Evolutionary conservation across 2,329 filamentous ascomycete genomes (phyloP), one percentile per base, ranked within the genome.

Genomic region (Fusarium udum): DNA sequence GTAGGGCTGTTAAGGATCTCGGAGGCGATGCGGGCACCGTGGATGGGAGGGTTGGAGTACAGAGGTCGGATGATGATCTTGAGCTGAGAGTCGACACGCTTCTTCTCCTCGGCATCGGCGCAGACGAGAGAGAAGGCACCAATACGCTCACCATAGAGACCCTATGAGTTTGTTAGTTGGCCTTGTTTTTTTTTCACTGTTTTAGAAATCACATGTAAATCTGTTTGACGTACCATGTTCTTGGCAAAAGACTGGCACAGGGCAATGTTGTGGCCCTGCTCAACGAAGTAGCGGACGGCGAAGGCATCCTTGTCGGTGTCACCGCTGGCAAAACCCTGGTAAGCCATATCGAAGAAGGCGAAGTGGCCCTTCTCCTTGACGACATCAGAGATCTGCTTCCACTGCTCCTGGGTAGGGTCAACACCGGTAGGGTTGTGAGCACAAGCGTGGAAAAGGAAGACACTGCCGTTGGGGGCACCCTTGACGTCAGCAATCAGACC

Each of bases 321-420:
- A 77, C 95, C 95, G 74, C 92, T 96, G 78, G 95, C 95, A 81
- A 99, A 98, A 79, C 95, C 95, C 87, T 99, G 95, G 89, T 99
- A 99, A 74, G 95, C 95, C 95, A 98, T 98, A 85, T 98, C 95
- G 87, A 98, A 99, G 90, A 99, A 98, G 79, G 94, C 92, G 83
- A 92, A 97, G 89, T 98, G 95, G 57, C 89, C 91, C 83, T 93
- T 91, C 82, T 91, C 89, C 90, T 97, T 97, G 84, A 97, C 91
- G 71, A 92, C 93, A 70, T 92, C 86, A 84, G 93, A 94, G 83
- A 99, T 96, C 86, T 95, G 88, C 85, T 90, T 90, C 95, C 95
- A 98, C 87, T 98, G 95, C 83, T 94, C 92, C 79, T 90, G 86
- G 46, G 93, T 97, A 40, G 95, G 96, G 85, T 98, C 95, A 79